Base-by-base conservation (phyloP, 2,329 filamentous ascomycete genomes). In the Paraphoma chrysanthemicola region DNA sequence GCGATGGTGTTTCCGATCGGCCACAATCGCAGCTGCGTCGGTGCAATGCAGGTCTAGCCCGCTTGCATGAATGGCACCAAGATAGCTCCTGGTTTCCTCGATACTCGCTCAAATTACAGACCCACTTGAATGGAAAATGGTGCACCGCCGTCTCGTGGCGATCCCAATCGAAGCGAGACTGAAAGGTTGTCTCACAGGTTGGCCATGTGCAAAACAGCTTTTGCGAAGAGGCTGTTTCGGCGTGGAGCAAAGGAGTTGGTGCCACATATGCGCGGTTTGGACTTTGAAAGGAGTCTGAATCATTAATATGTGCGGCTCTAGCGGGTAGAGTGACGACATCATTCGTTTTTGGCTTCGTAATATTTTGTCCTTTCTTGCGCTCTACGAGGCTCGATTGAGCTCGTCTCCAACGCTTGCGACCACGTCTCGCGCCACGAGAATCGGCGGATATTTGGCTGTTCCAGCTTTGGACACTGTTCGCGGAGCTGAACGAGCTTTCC, bases 141-240 rank as follows among this genome's bases (percentile, higher is more conserved):
- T 60, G 60, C 0, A 54, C n/a, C 1, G 57, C 57, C 18, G 54
- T 44, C n/a, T 62, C 60, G 16, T 62, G 60, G 1, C 57, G 51
- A 0, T 30, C 33, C 60, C 60, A 62, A 6, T 42, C 54, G 14
- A 18, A 56, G 1, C 42, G 30, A 41, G 39, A 28, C 3, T 1
- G 6, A 11, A 62, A 62, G 0, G 16, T 30, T 3, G 17, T 41
- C 2, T 16, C 1, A 28, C 60, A 62, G 8, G 12, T 12, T 3
- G 41, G 33, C 54, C 39, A 54, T 3, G 60, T 60, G 18, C 57
- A 62, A 10, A 48, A 53, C 12, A 36, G 14, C 14, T 10, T 3
- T 10, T 14, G 33, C 7, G 33, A 6, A 10, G 14, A 3, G 9
- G 2, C 14, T 3, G 6, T 36, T 7, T 10, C 23, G 23, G 23